phyloP scores from a whole-genome alignment of 352 stramenopile species.

The Plasmopara muralis region DNA sequence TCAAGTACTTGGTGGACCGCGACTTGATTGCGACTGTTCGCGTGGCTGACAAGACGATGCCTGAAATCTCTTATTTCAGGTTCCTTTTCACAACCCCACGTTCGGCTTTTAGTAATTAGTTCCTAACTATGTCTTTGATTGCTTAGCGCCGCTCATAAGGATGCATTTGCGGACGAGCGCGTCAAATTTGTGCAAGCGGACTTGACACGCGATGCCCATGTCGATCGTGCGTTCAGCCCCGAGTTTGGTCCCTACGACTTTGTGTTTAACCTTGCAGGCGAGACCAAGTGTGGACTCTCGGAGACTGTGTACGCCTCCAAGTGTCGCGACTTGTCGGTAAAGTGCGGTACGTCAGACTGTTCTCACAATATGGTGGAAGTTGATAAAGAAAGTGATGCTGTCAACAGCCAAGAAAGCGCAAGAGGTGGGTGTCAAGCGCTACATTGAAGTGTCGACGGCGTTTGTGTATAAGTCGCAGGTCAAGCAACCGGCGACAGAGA shows the following conservation, averaged over 20 bases:
- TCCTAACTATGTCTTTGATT: background rate
- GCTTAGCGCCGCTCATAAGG: constrained; percentile 43
- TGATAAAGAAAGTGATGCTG: constrained; percentile 1
- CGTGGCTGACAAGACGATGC: constrained; percentile 83
- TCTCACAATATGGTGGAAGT: background rate
- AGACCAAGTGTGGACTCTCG: constrained; percentile 73
- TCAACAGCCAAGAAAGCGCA: constrained; percentile 50
- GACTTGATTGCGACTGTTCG: constrained; percentile 62
- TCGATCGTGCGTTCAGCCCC: constrained; percentile 70
- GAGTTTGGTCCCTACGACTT: constrained; percentile 74
- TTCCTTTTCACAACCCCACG: constrained; percentile 2
- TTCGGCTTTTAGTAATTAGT: background rate
- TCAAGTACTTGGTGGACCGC: constrained; percentile 69
- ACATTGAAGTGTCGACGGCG: constrained; percentile 81
- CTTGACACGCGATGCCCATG: constrained; percentile 68
- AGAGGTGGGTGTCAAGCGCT: constrained; percentile 66
- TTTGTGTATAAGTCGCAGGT: constrained; percentile 86
- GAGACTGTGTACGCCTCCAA: constrained; percentile 78
- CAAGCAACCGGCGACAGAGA: constrained; percentile 57
- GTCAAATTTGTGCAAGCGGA: constrained; percentile 81
- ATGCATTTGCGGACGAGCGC: constrained; percentile 55
- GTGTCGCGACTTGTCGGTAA: constrained; percentile 76
- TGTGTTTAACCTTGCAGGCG: constrained; percentile 78
- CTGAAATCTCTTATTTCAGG: constrained; percentile 85
- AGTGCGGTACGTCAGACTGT: constrained; percentile 54